A percentile compares a stretch with the other conserved stretches of the same genome.
These are phyloP conservation scores for Globisporangium parvum DNA, from an alignment of 352 stramenopile genomes.

Conservation along the genomic window DNA sequence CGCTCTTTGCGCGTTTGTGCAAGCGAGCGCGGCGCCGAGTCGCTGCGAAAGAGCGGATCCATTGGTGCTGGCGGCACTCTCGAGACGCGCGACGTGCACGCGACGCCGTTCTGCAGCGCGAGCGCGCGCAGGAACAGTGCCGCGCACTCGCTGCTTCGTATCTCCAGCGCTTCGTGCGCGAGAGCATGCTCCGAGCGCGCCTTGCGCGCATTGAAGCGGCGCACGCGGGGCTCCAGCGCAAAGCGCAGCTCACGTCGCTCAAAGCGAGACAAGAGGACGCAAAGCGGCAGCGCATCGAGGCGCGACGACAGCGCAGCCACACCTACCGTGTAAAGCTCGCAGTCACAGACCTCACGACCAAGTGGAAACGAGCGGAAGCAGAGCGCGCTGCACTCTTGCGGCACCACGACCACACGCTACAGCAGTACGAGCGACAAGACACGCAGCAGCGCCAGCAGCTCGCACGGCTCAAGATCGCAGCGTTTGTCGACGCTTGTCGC, in stretches of 20 bases:
- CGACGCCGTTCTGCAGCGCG: constrained; percentile 9
- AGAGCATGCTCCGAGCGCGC: constrained; percentile 30
- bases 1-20: constrained; percentile 32
- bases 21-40: constrained; percentile 17
- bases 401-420: constrained; percentile 24
- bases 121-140: constrained; percentile 11
- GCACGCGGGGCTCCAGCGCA: constrained; percentile 33
- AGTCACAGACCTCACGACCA: constrained; percentile 31
- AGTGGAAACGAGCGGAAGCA: constrained; percentile 29
- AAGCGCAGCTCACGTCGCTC: constrained; percentile 34
- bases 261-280: constrained; percentile 42
- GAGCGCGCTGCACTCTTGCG: constrained; percentile 21
- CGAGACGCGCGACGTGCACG: constrained; percentile 6
- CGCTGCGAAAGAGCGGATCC: constrained; percentile 26
- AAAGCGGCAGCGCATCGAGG: constrained; percentile 29
- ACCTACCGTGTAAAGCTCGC: constrained; percentile 25
- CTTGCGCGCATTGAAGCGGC: constrained; percentile 25
- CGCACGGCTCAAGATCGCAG: constrained; percentile 30
- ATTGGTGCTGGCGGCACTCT: constrained; percentile 37
- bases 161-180: constrained; percentile 38
- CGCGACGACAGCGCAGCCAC: constrained; percentile 25
- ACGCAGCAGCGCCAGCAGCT: constrained; percentile 17
- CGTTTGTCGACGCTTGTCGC: constrained; percentile 26
- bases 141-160: constrained; percentile 20
- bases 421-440: constrained; percentile 23